Base-by-base conservation (phyloP, 495 filamentous ascomycete genomes). In the Neurospora pannonica region DNA sequence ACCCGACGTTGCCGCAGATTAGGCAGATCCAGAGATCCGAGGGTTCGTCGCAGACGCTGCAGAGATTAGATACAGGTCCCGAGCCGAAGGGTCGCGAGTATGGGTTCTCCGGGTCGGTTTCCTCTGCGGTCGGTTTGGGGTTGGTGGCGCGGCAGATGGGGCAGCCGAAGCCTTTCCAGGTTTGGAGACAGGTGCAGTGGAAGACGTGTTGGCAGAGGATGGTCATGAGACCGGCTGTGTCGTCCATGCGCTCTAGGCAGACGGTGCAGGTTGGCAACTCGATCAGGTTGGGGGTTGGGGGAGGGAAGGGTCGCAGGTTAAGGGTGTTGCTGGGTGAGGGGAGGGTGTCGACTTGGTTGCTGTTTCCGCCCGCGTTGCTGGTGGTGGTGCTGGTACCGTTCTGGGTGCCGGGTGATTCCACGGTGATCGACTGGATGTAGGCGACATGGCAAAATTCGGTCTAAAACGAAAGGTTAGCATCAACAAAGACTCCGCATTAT, bases 181-280 rank as follows among this genome's bases (percentile, higher is more conserved):
- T 98, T 77, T 97, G 93, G 1, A 99, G 87, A 84, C 96, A 99
- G 7, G 92, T 94, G 81, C 96, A 99, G 83, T 99, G 96, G 80
- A 99, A 99, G 72, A 99, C 94, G 76, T 99, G 96, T 78, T 98
- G 97, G 81, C 96, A 99, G 75, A 95, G 90, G 42, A 98, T 98
- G 1, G 96, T 99, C 77, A 98, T 88, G 4, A 99, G 85, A 5
- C 96, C 96, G 0, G 94, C 94, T 7, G 95, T 97, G 77, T 99
- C 95, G 77, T 99, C 96, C 96, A 99, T 99, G 40, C 96, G 91
- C 83, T 99, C 96, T 15, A 99, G 88, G 76, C 96, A 99, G 17
- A 99, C 97, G 1, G 97, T 94, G 76, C 96, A 99, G 3, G 97
- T 99, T 5, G 96, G 96, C 1, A 99, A 86, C 82, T 99, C 96